phyloP scores from a whole-genome alignment of 2,329 filamentous ascomycete genomes.

The Trichoderma guizhouense region DNA sequence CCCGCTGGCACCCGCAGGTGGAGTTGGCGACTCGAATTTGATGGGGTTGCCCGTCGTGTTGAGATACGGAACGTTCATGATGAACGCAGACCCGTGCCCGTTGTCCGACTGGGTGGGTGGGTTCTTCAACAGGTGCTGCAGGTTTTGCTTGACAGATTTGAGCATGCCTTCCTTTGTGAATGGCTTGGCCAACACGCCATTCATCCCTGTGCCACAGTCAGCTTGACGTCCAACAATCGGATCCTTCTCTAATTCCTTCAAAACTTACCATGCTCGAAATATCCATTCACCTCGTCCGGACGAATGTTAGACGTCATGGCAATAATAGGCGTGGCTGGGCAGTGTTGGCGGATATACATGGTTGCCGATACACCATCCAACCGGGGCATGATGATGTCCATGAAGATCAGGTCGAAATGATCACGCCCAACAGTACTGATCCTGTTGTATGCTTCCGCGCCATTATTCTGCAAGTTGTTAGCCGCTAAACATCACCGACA shows the following conservation, averaged over 20 bases:
- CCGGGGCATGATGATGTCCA: slow-evolving; percentile 97
- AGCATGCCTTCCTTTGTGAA: slow-evolving; percentile 88
- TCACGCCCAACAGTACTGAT: slow-evolving; percentile 52
- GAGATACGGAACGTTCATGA: slow-evolving; percentile 35
- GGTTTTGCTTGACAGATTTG: slow-evolving; percentile 82
- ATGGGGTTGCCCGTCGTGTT: slow-evolving; percentile 32
- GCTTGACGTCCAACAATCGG: background rate
- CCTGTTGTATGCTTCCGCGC: slow-evolving; percentile 86
- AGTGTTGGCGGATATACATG: slow-evolving; percentile 85
- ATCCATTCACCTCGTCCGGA: slow-evolving; percentile 93
- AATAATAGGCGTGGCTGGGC: slow-evolving; percentile 80
- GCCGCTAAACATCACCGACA: background rate
- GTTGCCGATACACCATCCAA: slow-evolving; percentile 93
- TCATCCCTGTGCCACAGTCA: slow-evolving; percentile 69
- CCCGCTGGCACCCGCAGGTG: slow-evolving; percentile 46
- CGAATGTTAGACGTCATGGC: slow-evolving; percentile 99
- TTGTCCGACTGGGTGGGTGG: slow-evolving; percentile 45
- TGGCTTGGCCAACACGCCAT: slow-evolving; percentile 93
- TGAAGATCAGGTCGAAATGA: slow-evolving; percentile 68
- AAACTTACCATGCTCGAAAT: slow-evolving; percentile 86
- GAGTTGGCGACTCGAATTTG: slow-evolving; percentile 57
- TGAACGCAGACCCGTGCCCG: slow-evolving; percentile 31
- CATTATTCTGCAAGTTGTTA: slow-evolving; percentile 53
- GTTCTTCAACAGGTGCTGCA: slow-evolving; percentile 77
- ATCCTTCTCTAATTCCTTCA: slow-evolving; percentile 15